Percentiles rank a stretch among this genome's conserved stretches.
phyloP scores from a whole-genome alignment of 495 filamentous ascomycete genomes.

The Stereocaulon alpinum region DNA sequence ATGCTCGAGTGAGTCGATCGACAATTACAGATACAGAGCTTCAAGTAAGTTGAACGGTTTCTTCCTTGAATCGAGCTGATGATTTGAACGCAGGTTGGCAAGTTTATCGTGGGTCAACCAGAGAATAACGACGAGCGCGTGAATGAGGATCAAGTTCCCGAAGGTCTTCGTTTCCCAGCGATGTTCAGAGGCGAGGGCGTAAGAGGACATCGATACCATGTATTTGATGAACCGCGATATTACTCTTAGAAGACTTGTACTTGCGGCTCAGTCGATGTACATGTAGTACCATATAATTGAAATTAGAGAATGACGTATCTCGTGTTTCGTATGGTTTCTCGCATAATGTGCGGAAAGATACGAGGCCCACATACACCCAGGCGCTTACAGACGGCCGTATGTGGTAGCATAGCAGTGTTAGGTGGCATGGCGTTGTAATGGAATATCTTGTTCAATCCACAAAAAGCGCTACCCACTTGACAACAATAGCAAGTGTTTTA shows the following conservation, averaged over 20 bases:
- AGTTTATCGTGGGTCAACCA: conserved; percentile 75
- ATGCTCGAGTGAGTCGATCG: conserved; percentile 76
- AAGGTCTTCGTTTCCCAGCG: conserved; percentile 73
- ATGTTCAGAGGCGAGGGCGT: conserved; percentile 81
- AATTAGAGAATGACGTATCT: neutral
- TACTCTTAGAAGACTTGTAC: conserved; percentile 18
- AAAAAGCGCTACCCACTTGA: no score
- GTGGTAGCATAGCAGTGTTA: no score
- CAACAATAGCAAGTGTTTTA: no score
- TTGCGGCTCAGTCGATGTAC: neutral
- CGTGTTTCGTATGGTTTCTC: neutral
- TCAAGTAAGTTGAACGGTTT: conserved; percentile 45
- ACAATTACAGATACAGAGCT: conserved; percentile 97
- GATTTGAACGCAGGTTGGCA: conserved; percentile 54
- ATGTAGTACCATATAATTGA: neutral
- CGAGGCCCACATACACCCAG: neutral
- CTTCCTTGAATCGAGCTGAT: neutral
- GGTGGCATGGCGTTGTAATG: no score
- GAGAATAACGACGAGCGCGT: conserved; percentile 51
- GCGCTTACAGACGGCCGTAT: neutral
- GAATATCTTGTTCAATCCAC: no score
- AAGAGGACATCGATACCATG: conserved; percentile 86
- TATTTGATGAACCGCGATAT: conserved; percentile 89
- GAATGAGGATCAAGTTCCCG: conserved; percentile 57
- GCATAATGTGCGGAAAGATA: neutral